Percentiles rank a stretch among this genome's conserved stretches.
Conservation (phyloP, 176 grass and related monocot genomes). For the Oryza punctata region DNA sequence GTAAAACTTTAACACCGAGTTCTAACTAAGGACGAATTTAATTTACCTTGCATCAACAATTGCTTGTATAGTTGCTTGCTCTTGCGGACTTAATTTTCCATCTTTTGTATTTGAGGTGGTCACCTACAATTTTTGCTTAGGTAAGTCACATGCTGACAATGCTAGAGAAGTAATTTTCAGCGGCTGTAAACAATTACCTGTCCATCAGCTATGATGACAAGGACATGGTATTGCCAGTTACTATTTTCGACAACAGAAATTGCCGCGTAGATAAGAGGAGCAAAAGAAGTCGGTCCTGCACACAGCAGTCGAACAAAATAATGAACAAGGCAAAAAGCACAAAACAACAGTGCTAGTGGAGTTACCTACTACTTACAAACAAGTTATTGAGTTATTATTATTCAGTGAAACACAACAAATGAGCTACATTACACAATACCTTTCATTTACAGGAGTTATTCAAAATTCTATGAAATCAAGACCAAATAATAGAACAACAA, state of each 20-base stretch:
- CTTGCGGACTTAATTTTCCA: conserved; percentile 76
- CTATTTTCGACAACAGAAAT: conserved; percentile 80
- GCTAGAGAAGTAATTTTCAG: conserved; percentile 23
- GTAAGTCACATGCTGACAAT: conserved; percentile 32
- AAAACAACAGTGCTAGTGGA: conserved; percentile 16
- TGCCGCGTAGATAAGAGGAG: conserved; percentile 71
- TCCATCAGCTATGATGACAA: conserved; percentile 95
- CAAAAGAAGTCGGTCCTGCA: conserved; percentile 93
- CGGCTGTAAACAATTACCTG: conserved; percentile 58
- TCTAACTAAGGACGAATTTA: conserved; percentile 20
- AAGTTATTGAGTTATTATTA: conserved; percentile 1
- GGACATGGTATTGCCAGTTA: conserved; percentile 94
- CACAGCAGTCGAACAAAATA: conserved; percentile 30
- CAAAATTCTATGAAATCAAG: neutral
- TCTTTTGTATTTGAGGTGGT: conserved; percentile 41
- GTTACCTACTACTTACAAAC: neutral
- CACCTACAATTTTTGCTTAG: conserved; percentile 59
- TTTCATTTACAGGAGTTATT: neutral
- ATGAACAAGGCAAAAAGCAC: conserved; percentile 20
- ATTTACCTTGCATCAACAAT: conserved; percentile 90
- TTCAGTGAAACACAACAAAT: conserved; percentile 25
- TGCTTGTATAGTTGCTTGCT: conserved; percentile 83
- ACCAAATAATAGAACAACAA: conserved; percentile 3
- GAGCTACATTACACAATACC: neutral
- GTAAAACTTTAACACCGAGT: conserved; percentile 21